Conservation (phyloP, 257 asterid species). For the Striga asiatica region DNA sequence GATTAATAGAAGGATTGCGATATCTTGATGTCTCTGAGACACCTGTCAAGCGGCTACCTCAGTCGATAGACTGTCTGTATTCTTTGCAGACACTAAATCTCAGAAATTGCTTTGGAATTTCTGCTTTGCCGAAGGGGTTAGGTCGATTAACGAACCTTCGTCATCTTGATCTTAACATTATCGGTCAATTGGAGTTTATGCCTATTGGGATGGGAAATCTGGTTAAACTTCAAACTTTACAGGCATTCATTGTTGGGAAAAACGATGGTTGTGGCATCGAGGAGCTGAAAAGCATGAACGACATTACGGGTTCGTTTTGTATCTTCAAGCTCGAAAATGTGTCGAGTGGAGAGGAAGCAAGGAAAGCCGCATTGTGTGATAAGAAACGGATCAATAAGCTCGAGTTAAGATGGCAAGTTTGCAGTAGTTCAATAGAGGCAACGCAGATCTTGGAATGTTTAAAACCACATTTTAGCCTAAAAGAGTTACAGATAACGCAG, state of each 20-base stretch:
- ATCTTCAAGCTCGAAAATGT: slow-evolving; percentile 34
- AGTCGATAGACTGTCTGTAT: slow-evolving; percentile 16
- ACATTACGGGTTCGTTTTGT: slow-evolving; percentile 32
- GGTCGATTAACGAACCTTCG: slow-evolving; percentile 23
- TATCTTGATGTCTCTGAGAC: slow-evolving; percentile 29
- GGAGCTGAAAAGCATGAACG: slow-evolving; percentile 30
- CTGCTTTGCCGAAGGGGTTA: slow-evolving; percentile 24
- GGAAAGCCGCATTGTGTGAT: slow-evolving; percentile 22
- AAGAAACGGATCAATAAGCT: slow-evolving; percentile 23
- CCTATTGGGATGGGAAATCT: slow-evolving; percentile 33
- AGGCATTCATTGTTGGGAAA: slow-evolving; percentile 34
- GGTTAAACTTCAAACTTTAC: slow-evolving; percentile 29
- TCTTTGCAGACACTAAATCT: slow-evolving; percentile 34
- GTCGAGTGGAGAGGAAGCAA: slow-evolving; percentile 26
- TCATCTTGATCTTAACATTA: slow-evolving; percentile 33
- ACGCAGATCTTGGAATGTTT: slow-evolving; percentile 24
- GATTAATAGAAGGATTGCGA: slow-evolving; percentile 24
- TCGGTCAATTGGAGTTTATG: slow-evolving; percentile 24
- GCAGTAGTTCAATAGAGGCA: background rate
- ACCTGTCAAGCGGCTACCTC: slow-evolving; percentile 25
- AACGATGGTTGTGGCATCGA: slow-evolving; percentile 27
- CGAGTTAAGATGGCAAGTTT: slow-evolving; percentile 27
- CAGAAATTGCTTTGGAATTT: slow-evolving; percentile 18
- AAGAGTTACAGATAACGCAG: slow-evolving; percentile 21
- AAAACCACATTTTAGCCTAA: slow-evolving; percentile 21